A percentile compares a stretch with the other conserved stretches of the same genome.
phyloP scores from a whole-genome alignment of 1,284 basidiomycete species.

The Tylopilus sp. region DNA sequence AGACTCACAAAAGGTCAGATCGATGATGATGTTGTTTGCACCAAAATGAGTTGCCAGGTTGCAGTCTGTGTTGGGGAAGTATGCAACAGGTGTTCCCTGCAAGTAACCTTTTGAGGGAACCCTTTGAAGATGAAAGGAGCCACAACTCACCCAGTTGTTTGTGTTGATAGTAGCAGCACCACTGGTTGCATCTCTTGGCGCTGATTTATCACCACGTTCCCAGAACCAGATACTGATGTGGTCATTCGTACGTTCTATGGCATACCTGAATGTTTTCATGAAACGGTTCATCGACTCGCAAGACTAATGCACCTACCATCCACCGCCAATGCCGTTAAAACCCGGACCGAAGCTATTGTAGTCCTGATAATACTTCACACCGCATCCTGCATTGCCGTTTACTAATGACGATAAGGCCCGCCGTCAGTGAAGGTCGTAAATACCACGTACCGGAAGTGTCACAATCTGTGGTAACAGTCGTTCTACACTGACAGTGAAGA shows the following conservation, averaged over 20 bases:
- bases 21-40: conserved; percentile 43
- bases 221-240: conserved; percentile 45
- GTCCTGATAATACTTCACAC: conserved; percentile 38
- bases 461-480: conserved; percentile 32
- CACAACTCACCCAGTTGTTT: conserved; percentile 33
- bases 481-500: conserved; percentile 8
- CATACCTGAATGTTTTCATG: conserved; percentile 29
- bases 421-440: neutral
- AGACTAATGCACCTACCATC: conserved; percentile 33
- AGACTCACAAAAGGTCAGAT: conserved; percentile 40
- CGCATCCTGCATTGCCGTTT: conserved; percentile 48
- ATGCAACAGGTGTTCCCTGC: conserved; percentile 39
- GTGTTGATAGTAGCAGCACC: conserved; percentile 32
- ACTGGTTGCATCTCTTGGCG: conserved; percentile 32
- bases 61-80: conserved; percentile 41
- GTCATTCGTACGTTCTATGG: conserved; percentile 39
- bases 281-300: neutral
- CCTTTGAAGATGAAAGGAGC: neutral
- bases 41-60: conserved; percentile 38
- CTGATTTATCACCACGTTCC: conserved; percentile 32
- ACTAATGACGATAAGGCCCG: conserved; percentile 13
- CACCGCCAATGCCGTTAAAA: conserved; percentile 45
- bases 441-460: conserved; percentile 31
- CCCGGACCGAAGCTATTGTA: conserved; percentile 40
- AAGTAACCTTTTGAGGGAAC: conserved; percentile 24